phyloP scores from a whole-genome alignment of 768 basidiomycete genomes.

The Solioccasus polychromus region DNA sequence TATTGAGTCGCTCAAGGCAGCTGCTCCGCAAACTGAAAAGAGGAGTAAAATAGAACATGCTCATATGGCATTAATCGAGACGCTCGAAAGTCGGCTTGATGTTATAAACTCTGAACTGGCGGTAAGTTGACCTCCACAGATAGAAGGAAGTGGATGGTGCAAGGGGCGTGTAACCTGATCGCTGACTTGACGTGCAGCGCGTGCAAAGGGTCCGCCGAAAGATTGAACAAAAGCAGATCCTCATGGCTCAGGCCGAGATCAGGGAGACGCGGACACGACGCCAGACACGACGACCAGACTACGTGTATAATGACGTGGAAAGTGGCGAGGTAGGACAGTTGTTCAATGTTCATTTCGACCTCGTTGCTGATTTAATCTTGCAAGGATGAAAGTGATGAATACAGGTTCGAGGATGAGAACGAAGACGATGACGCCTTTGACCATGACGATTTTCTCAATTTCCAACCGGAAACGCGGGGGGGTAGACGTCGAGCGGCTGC shows the following conservation, averaged over 20 bases:
- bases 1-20: conserved; percentile 58
- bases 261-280: conserved; percentile 78
- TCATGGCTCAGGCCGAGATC: conserved; percentile 73
- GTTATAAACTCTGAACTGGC: conserved; percentile 65
- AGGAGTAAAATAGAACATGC: conserved; percentile 57
- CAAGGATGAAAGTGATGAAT: conserved; percentile 65
- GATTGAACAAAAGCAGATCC: conserved; percentile 61
- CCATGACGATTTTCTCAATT: conserved; percentile 40
- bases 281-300: conserved; percentile 71
- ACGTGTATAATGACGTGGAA: conserved; percentile 70
- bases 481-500: conserved; percentile 40
- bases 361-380: conserved; percentile 19
- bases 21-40: conserved; percentile 44
- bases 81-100: conserved; percentile 62
- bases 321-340: conserved; percentile 50
- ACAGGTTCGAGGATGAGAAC: conserved; percentile 61
- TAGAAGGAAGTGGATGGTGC: conserved; percentile 11
- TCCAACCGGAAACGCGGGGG: conserved; percentile 41
- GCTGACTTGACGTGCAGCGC: conserved; percentile 46
- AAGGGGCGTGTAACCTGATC: conserved; percentile 15
- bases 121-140: conserved; percentile 47
- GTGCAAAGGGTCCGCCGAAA: conserved; percentile 67
- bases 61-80: conserved; percentile 59
- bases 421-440: conserved; percentile 57
- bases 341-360: conserved; percentile 17